Conservation (phyloP, 495 filamentous ascomycete genomes). For the Margaritispora aquatica region DNA sequence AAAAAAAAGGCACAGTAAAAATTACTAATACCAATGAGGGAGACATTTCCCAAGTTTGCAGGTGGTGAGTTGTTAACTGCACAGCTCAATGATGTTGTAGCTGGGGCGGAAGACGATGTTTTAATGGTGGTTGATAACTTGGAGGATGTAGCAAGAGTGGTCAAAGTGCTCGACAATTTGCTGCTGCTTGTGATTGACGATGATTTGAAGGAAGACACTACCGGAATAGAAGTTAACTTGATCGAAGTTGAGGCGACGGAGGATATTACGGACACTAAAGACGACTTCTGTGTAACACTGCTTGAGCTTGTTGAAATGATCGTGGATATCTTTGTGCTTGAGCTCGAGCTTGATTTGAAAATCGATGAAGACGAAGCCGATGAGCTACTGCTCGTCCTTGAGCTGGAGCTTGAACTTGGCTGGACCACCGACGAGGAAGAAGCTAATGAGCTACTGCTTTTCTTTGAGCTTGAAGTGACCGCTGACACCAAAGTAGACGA, state of each 20-base stretch:
- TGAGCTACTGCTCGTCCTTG: no score
- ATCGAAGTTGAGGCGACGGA: background rate
- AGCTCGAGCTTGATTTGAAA: background rate
- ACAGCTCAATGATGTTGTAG: background rate
- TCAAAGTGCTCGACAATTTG: background rate
- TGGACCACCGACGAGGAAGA: background rate
- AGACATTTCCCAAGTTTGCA: background rate
- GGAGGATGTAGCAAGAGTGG: background rate
- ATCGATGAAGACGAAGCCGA: background rate
- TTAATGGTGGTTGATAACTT: background rate
- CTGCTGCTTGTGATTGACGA: no score
- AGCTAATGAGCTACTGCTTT: background rate
- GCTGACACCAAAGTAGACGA: background rate
- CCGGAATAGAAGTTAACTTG: background rate
- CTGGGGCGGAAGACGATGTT: background rate
- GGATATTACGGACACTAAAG: no score
- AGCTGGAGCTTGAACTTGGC: background rate
- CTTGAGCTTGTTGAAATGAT: no score
- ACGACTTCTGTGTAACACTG: no score
- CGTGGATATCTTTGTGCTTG: no score
- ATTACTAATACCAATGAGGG: constrained; percentile 4
- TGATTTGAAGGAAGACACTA: no score
- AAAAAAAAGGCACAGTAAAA: background rate
- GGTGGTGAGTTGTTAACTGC: background rate
- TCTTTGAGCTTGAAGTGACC: background rate